Base-by-base conservation (phyloP, 2,329 filamentous ascomycete genomes). In the Fusarium zealandicum region DNA sequence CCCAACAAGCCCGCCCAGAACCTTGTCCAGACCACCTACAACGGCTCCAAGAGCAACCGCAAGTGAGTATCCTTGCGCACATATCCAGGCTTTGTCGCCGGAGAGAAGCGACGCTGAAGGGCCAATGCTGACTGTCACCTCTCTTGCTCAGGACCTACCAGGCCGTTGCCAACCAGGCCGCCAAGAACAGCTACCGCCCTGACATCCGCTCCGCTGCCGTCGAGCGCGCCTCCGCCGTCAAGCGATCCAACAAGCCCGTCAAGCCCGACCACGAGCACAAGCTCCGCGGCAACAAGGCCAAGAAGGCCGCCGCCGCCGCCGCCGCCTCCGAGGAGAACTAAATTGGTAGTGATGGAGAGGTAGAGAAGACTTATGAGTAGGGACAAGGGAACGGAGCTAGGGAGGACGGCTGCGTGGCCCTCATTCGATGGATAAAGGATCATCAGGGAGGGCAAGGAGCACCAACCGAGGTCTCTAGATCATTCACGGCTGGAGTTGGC, bases 151-250 rank as follows among this genome's bases (percentile, higher is more conserved):
- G 92, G 85, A 89, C 90, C 80, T 98, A 93, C 88, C 90, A 90
- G 82, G 84, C 84, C 71, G 86, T 98, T 75, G 92, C 92, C 80
- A 89, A 86, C 82, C 82, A 83, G 76, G 86, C 88, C 70, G 89
- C 92, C 77, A 92, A 92, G 86, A 84, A 84, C 75, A 85, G 88
- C 74, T 99, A 98, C 89, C 90, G 90, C 70, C 72, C 83, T 71
- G 90, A 93, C 75, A 83, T 93, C 78, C 89, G 89, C 69, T 79
- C 84, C 72, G 82, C 82, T 71, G 93, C 93, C 70, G 88, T 98
- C 72, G 82, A 92, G 78, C 91, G 95, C 73, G 92, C 90, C 74
- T 92, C 88, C 72, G 92, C 92, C 72, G 85, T 96, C 82, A 90
- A 88, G 77, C 82, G 83, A 72, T 87, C 89, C 70, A 90, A 96